These are phyloP conservation scores for Laburnicola sp. DNA, from an alignment of 2,329 filamentous ascomycete genomes.

Conservation along the genomic window DNA sequence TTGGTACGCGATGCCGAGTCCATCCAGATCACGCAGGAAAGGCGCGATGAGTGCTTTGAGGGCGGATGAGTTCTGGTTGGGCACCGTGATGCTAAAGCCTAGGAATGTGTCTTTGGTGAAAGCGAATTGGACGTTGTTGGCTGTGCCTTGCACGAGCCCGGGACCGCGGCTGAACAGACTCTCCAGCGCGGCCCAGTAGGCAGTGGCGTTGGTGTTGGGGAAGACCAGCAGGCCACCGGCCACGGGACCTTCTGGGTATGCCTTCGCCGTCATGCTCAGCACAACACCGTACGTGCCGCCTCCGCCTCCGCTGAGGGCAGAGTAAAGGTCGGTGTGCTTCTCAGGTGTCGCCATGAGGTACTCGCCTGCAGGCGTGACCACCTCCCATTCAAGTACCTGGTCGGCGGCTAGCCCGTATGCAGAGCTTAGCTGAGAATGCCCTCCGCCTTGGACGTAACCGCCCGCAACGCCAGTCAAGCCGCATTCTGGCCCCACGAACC, in stretches of 20 bases:
- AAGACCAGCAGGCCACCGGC: neutral
- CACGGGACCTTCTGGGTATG: neutral
- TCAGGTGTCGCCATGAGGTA: too few species aligned
- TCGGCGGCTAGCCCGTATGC: too few species aligned
- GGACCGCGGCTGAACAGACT: neutral
- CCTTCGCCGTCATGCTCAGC: neutral
- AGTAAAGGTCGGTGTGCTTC: too few species aligned
- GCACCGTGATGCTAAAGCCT: neutral
- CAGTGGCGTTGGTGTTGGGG: neutral
- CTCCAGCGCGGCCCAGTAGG: neutral
- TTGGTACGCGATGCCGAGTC: neutral
- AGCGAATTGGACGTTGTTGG: conserved; percentile 1
- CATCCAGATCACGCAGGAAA: neutral
- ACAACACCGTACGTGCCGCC: too few species aligned
- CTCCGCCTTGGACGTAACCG: too few species aligned
- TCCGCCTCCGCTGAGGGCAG: too few species aligned
- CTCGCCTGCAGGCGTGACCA: too few species aligned
- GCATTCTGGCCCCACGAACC: too few species aligned
- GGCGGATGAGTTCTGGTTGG: neutral
- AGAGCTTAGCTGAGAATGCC: too few species aligned
- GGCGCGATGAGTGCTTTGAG: neutral
- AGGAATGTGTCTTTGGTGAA: neutral
- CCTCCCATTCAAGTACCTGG: too few species aligned
- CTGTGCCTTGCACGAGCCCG: neutral
- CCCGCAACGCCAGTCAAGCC: too few species aligned